Evolutionary conservation across 2,329 filamentous ascomycete genomes (phyloP).

Genomic region (Fusarium abutilonis): DNA sequence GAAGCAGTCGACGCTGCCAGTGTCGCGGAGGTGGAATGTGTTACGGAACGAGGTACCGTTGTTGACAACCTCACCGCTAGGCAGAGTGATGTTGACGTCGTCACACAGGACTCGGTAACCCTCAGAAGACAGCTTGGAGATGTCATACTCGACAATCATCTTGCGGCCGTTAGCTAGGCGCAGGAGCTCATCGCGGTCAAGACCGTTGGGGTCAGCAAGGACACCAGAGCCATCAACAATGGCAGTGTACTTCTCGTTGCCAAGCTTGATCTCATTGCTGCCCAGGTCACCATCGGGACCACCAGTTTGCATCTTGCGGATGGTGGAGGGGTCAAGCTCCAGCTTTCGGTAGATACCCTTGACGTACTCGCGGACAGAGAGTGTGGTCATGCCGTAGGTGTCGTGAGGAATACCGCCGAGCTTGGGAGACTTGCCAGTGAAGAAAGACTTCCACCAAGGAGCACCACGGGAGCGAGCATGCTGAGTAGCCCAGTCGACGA

Average conservation of each 20-base stretch:
- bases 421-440: conserved; percentile 97
- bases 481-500: conserved; percentile 98
- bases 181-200: conserved; percentile 83
- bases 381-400: conserved; percentile 94
- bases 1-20: conserved; percentile 83
- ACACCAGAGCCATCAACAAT: conserved; percentile 98
- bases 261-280: conserved; percentile 96
- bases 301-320: conserved; percentile 96
- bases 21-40: conserved; percentile 89
- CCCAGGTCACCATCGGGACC: conserved; percentile 96
- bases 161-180: conserved; percentile 85
- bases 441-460: conserved; percentile 99
- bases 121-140: conserved; percentile 82
- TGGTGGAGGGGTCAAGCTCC: conserved; percentile 82
- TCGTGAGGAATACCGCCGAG: conserved; percentile 98
- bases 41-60: conserved; percentile 98
- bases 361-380: conserved; percentile 96
- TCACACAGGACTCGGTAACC: conserved; percentile 95
- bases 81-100: conserved; percentile 87
- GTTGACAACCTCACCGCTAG: conserved; percentile 83
- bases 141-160: conserved; percentile 91
- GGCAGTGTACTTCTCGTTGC: conserved; percentile 93
- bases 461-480: conserved; percentile 88
- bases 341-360: conserved; percentile 97
- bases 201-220: conserved; percentile 88